Base-by-base conservation (phyloP, 257 asterid species). In the Mitragyna speciosa region DNA sequence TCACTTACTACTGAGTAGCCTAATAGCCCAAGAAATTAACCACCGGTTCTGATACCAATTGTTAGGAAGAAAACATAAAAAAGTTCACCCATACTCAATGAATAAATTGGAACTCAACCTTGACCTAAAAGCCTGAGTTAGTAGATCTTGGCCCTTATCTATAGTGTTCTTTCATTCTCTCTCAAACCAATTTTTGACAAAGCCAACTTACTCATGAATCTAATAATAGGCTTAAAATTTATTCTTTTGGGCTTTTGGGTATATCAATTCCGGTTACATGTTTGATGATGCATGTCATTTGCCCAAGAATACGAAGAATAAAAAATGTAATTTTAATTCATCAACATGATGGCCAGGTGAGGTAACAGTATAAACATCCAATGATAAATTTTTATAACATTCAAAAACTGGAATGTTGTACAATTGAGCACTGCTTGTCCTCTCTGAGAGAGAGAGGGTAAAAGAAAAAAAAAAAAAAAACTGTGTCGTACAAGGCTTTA, bases 311-410 rank as follows among this genome's bases (percentile, higher is more conserved):
- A 59, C 16, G 24, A 17, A 6, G 12, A 65, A 31, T 22, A 65
- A 41, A 0, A 0, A 66, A 43, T 41, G 22, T 12, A 43, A 41
- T 39, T 59, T 26, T 7, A 43, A 41, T 39, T 59, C 43, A 76
- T 48, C 52, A 78, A 67, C 26, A 66, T 71, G 30, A 79, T 70
- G 64, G 63, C 11, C 43, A 59, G 41, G 9, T 41, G 77, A n/a
- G 0, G 31, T 45, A 79, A 28, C 12, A 58, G 45, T 70, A 56
- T 70, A 36, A 41, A 2, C 61, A 71, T 72, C 82, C 82, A 79
- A 59, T 47, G 10, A 59, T 72, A 16, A 70, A 58, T 78, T 39
- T 79, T 70, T 58, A 24, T 17, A 56, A 4, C 69, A 36, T 6
- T 19, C 24, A 69, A 79, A 76, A 70, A 78, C 64, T 41, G 41